Evolutionary conservation across 495 filamentous ascomycete species (phyloP).

Genomic region (Penicillium riverlandense): DNA sequence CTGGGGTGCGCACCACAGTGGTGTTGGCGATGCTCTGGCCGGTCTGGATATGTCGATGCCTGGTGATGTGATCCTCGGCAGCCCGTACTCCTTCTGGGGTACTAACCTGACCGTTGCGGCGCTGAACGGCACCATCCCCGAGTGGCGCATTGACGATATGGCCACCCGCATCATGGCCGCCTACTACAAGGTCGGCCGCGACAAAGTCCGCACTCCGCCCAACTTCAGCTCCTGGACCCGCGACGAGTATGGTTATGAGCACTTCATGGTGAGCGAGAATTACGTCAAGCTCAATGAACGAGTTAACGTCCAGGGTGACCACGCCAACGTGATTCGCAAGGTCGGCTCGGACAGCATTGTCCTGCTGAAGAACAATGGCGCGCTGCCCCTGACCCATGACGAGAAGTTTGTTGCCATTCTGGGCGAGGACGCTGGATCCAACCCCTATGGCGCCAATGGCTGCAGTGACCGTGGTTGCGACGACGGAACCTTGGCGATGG

Average conservation of each 20-base stretch:
- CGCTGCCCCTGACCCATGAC: conserved; percentile 67
- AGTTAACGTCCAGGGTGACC: conserved; percentile 74
- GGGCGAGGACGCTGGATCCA: conserved; percentile 77
- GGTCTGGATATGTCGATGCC: conserved; percentile 97
- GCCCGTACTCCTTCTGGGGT: conserved; percentile 73
- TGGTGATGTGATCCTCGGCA: conserved; percentile 72
- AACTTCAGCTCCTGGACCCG: conserved; percentile 87
- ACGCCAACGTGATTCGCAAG: conserved; percentile 63
- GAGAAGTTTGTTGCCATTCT: conserved; percentile 75
- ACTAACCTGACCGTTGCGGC: conserved; percentile 79
- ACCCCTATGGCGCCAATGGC: conserved; percentile 74
- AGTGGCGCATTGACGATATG: conserved; percentile 93
- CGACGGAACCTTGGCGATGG: conserved; percentile 85
- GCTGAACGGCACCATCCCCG: conserved; percentile 83
- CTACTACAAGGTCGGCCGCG: conserved; percentile 82
- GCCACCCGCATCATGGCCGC: conserved; percentile 86
- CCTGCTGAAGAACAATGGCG: conserved; percentile 77
- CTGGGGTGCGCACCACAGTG: conserved; percentile 82
- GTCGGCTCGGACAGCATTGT: conserved; percentile 74
- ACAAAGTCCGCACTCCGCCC: conserved; percentile 51
- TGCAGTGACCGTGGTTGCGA: conserved; percentile 79
- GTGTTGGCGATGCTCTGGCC: conserved; percentile 69
- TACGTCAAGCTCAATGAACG: conserved; percentile 72
- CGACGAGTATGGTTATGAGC: conserved; percentile 64
- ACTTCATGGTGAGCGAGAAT: conserved; percentile 52